Evolutionary conservation across 345 rosid genomes (phyloP).

Genomic region (Hibiscus trionum): DNA sequence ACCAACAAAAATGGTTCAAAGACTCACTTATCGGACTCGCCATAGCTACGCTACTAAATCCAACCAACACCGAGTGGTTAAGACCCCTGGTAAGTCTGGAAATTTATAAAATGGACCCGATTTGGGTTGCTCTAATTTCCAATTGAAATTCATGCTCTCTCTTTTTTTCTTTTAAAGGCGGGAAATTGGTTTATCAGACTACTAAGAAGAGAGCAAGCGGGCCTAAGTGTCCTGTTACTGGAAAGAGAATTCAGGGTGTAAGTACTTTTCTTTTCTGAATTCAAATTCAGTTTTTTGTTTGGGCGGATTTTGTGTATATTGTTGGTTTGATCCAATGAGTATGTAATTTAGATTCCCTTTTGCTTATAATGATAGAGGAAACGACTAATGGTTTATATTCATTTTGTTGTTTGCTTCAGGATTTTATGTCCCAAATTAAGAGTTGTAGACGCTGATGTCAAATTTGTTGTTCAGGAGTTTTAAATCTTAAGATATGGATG

Average conservation of each 20-base stretch:
- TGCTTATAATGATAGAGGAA: not conserved
- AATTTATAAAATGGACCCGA: not conserved
- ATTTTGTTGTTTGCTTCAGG: not conserved
- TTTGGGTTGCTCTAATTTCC: not conserved
- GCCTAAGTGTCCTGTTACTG: slow-evolving; percentile 67
- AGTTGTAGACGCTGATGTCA: not conserved
- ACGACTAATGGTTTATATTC: not conserved
- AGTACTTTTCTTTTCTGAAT: not conserved
- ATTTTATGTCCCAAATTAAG: not conserved
- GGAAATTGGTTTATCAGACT: slow-evolving; percentile 66
- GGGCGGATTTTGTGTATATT: not conserved
- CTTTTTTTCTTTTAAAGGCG: slow-evolving; percentile 32
- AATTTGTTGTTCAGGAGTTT: not conserved
- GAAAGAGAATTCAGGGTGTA: slow-evolving; percentile 75
- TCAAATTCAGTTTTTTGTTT: not conserved
- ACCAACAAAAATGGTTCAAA: slow-evolving; percentile 48
- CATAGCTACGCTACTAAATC: slow-evolving; percentile 74
- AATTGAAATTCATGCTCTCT: not conserved
- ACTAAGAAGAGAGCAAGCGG: slow-evolving; percentile 74
- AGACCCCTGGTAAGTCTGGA: slow-evolving; percentile 41
- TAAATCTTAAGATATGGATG: not conserved
- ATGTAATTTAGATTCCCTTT: not conserved
- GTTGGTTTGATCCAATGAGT: not conserved
- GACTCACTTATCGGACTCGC: slow-evolving; percentile 55
- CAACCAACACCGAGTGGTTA: slow-evolving; percentile 58